These are phyloP conservation scores for Thelonectria blattea DNA, from an alignment of 2,329 filamentous ascomycete species.

Conservation along the genomic window DNA sequence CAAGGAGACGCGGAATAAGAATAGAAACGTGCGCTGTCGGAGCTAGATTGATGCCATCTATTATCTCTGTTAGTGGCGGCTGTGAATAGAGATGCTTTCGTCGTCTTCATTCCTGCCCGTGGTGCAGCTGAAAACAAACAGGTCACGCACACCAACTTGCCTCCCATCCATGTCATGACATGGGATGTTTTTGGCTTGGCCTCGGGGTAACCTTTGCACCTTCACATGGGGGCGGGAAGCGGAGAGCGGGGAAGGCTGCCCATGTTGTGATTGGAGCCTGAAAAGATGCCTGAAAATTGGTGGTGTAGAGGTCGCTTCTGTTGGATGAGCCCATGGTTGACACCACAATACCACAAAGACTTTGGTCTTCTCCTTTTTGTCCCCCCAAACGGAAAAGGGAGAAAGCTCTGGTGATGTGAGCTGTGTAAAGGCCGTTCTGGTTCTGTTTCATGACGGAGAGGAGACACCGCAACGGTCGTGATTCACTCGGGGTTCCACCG, in stretches of 20 bases:
- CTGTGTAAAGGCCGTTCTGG: neutral
- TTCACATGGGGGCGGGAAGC: constrained; percentile 13
- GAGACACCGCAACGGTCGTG: neutral
- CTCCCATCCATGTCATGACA: constrained; percentile 9
- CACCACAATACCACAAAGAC: neutral
- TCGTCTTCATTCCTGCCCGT: neutral
- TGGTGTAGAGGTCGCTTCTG: neutral
- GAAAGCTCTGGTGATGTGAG: neutral
- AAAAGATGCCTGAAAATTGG: neutral
- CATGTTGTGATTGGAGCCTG: constrained; percentile 15
- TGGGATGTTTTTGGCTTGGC: constrained; percentile 12
- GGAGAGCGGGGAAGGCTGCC: constrained; percentile 23
- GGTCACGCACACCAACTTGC: constrained; percentile 15
- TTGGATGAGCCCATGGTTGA: constrained; percentile 5
- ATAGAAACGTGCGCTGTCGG: neutral
- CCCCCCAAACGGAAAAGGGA: neutral
- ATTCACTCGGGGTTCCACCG: neutral
- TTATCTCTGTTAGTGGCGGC: neutral
- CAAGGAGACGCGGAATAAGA: neutral
- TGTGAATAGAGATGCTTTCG: neutral
- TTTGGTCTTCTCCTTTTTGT: neutral
- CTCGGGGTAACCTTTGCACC: constrained; percentile 12
- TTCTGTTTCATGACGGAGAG: neutral
- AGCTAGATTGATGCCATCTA: neutral
- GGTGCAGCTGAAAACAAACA: neutral